phyloP scores from a whole-genome alignment of 371 early-diverging fungal genomes.

The Mucor mucedo region DNA sequence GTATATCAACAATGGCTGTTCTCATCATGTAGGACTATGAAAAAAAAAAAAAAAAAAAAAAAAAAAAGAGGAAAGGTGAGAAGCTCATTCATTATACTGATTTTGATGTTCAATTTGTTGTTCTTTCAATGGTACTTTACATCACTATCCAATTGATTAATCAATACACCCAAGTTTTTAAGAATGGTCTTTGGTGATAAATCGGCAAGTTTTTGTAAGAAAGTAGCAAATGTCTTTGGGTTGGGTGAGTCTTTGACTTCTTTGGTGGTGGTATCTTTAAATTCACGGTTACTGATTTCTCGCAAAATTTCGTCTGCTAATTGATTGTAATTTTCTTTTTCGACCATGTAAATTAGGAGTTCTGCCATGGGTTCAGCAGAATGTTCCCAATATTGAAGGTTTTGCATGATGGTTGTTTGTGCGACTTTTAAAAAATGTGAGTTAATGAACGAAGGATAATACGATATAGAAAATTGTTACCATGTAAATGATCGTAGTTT shows the following conservation, averaged over 20 bases:
- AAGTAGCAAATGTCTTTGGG: conserved; percentile 83
- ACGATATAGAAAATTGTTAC: conserved; percentile 36
- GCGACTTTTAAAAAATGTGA: conserved; percentile 48
- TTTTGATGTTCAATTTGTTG: background rate
- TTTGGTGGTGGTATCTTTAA: conserved; percentile 56
- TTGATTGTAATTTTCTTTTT: conserved; percentile 70
- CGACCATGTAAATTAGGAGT: conserved; percentile 69
- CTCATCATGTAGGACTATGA: conserved; percentile 83
- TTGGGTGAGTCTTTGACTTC: conserved; percentile 74
- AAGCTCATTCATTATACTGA: background rate
- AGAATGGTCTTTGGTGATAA: conserved; percentile 78
- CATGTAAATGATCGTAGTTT: conserved; percentile 75
- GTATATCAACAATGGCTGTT: conserved; percentile 83
- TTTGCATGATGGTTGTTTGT: conserved; percentile 85
- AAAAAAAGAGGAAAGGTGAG: background rate
- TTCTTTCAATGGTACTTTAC: conserved; percentile 42
- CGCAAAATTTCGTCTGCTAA: conserved; percentile 83
- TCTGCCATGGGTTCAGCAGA: conserved; percentile 92
- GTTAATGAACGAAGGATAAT: background rate
- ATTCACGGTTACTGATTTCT: conserved; percentile 68
- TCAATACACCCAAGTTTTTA: conserved; percentile 85
- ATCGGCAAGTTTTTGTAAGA: conserved; percentile 85
- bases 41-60: background rate
- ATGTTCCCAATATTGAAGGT: conserved; percentile 92
- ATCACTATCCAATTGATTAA: conserved; percentile 86